These are phyloP conservation scores for Boletus subparvulus DNA, from an alignment of 768 basidiomycete genomes.

Conservation along the genomic window DNA sequence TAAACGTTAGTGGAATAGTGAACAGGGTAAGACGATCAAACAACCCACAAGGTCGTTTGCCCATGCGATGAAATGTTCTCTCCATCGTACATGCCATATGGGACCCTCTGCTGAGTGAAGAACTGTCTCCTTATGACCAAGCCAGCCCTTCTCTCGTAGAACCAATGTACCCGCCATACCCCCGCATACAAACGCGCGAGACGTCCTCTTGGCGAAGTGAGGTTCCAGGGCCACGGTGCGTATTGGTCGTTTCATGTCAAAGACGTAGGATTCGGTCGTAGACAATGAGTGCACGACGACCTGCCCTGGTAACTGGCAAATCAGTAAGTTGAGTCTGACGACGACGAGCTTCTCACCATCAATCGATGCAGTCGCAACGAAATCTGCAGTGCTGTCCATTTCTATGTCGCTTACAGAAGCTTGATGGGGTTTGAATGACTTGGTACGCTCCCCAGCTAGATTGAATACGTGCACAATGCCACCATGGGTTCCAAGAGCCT, in stretches of 20 bases:
- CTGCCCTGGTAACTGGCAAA: constrained; percentile 61
- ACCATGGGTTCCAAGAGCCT: constrained; percentile 91
- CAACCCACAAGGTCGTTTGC: constrained; percentile 83
- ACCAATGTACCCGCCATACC: constrained; percentile 86
- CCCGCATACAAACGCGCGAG: constrained; percentile 84
- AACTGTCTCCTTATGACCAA: constrained; percentile 88
- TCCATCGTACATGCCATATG: constrained; percentile 91
- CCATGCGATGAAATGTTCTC: constrained; percentile 88
- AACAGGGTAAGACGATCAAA: not conserved
- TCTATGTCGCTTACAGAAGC: constrained; percentile 85
- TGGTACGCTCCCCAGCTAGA: constrained; percentile 75
- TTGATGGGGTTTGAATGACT: constrained; percentile 86
- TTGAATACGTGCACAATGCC: constrained; percentile 90
- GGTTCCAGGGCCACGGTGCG: constrained; percentile 90
- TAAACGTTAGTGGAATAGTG: not conserved
- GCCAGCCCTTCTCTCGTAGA: constrained; percentile 94
- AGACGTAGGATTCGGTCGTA: constrained; percentile 75
- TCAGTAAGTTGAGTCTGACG: constrained; percentile 54
- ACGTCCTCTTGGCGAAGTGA: constrained; percentile 73
- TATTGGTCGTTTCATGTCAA: constrained; percentile 92
- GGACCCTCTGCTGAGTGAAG: constrained; percentile 88
- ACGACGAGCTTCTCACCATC: constrained; percentile 62
- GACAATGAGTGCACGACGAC: constrained; percentile 83
- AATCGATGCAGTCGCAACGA: constrained; percentile 88
- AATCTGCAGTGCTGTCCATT: constrained; percentile 83